phyloP scores from a whole-genome alignment of 1,284 basidiomycete genomes.

The Pyrrhoderma noxium region DNA sequence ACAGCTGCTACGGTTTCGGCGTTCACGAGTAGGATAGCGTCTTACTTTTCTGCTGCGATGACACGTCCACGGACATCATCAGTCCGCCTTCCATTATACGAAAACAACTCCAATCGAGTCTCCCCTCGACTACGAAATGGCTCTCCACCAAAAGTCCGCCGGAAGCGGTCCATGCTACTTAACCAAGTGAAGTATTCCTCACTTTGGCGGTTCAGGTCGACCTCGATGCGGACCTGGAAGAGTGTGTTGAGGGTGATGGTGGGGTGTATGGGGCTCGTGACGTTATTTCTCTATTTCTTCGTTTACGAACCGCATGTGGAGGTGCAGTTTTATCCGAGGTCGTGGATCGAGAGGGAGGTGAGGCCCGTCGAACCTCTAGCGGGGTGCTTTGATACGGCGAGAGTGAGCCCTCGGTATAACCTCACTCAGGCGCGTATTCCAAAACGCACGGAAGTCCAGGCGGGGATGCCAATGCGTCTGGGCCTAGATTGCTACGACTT shows the following conservation, averaged over 20 bases:
- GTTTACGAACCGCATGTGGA: constrained; percentile 78
- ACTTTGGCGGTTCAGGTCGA: constrained; percentile 1
- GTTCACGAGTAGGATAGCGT: not conserved
- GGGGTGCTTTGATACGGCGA: constrained; percentile 64
- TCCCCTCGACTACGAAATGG: constrained; percentile 13
- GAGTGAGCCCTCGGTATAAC: constrained; percentile 64
- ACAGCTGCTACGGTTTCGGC: not conserved
- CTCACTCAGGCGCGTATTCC: constrained; percentile 51
- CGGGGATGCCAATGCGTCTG: constrained; percentile 66
- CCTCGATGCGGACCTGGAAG: not conserved
- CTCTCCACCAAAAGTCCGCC: constrained; percentile 13
- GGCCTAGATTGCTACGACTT: constrained; percentile 87
- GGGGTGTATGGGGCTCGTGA: constrained; percentile 28
- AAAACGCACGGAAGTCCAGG: constrained; percentile 63
- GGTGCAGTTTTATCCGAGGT: constrained; percentile 64
- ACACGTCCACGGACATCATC: constrained; percentile 12
- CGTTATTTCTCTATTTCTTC: constrained; percentile 41
- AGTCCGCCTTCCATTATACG: constrained; percentile 15
- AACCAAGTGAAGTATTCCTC: constrained; percentile 12
- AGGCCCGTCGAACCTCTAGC: constrained; percentile 51
- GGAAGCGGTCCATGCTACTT: constrained; percentile 9
- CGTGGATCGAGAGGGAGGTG: constrained; percentile 70
- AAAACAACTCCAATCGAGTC: not conserved
- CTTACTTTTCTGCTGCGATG: constrained; percentile 2
- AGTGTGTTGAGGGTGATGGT: constrained; percentile 26